Conservation (phyloP, 768 basidiomycete species). For the Plicaturopsis crispa region DNA sequence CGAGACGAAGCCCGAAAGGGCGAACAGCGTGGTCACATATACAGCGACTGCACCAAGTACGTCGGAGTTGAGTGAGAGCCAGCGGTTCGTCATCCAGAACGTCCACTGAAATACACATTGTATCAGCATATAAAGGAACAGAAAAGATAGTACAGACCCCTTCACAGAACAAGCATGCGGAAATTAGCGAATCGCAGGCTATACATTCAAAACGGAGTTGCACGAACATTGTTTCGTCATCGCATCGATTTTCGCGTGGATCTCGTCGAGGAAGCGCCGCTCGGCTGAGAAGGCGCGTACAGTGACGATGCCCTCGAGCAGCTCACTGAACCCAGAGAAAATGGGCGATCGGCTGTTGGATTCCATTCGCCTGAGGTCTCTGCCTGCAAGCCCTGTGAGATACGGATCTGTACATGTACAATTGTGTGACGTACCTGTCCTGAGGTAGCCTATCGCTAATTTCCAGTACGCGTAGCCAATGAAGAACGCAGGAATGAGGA, state of each 20-base stretch:
- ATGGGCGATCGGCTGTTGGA: slow-evolving; percentile 82
- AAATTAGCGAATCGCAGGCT: no score
- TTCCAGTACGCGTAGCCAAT: slow-evolving; percentile 70
- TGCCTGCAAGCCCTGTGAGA: no score
- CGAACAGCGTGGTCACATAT: slow-evolving; percentile 68
- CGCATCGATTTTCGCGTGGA: no score
- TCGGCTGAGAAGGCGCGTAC: slow-evolving; percentile 89
- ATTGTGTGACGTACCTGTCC: no score
- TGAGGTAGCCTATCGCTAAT: slow-evolving; percentile 65
- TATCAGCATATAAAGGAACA: background rate
- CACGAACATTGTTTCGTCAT: no score
- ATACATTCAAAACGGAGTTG: no score
- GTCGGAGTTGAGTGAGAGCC: slow-evolving; percentile 83
- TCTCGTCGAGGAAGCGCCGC: slow-evolving; percentile 61
- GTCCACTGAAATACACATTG: slow-evolving; percentile 34
- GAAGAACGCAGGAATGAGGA: slow-evolving; percentile 68
- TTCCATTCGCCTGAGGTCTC: slow-evolving; percentile 86
- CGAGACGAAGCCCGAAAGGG: slow-evolving; percentile 51
- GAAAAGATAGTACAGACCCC: no score
- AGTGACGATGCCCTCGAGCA: slow-evolving; percentile 87
- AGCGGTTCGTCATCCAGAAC: slow-evolving; percentile 88
- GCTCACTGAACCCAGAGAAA: slow-evolving; percentile 74
- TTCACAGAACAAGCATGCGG: no score
- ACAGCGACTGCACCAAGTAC: slow-evolving; percentile 66
- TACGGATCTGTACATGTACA: no score